Evolutionary conservation across 2,329 filamentous ascomycete species (phyloP).

Genomic region (Stagonosporopsis vannaccii): DNA sequence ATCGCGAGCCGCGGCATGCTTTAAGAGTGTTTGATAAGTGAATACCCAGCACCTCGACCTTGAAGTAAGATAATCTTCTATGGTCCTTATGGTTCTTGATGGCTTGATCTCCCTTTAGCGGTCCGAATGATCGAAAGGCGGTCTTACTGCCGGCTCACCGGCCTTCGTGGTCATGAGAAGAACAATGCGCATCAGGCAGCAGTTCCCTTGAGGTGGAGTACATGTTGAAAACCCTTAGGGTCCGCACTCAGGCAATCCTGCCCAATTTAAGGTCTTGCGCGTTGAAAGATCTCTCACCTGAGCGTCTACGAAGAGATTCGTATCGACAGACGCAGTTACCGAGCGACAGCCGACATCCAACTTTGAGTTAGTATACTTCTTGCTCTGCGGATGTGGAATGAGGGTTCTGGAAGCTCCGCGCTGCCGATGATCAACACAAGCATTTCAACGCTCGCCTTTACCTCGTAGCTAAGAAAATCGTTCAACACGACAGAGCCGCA

Average conservation of each 20-base stretch:
- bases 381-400: background rate
- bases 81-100: background rate
- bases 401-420: background rate
- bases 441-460: background rate
- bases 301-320: background rate
- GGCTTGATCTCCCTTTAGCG: background rate
- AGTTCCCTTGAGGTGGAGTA: background rate
- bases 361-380: background rate
- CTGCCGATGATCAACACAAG: slow-evolving; percentile 12
- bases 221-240: background rate
- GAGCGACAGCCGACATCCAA: background rate
- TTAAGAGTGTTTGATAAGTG: background rate
- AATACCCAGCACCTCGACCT: background rate
- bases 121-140: background rate
- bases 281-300: background rate
- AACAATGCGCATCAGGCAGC: background rate
- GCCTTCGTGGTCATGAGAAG: background rate
- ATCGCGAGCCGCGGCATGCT: background rate
- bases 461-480: slow-evolving; percentile 3
- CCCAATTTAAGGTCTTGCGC: background rate
- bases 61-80: background rate
- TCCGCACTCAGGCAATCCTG: background rate
- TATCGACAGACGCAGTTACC: background rate
- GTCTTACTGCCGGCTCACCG: background rate
- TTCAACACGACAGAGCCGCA: slow-evolving; percentile 6